Conservation (phyloP, 2,329 filamentous ascomycete species). For the Neofusicoccum sp. region DNA sequence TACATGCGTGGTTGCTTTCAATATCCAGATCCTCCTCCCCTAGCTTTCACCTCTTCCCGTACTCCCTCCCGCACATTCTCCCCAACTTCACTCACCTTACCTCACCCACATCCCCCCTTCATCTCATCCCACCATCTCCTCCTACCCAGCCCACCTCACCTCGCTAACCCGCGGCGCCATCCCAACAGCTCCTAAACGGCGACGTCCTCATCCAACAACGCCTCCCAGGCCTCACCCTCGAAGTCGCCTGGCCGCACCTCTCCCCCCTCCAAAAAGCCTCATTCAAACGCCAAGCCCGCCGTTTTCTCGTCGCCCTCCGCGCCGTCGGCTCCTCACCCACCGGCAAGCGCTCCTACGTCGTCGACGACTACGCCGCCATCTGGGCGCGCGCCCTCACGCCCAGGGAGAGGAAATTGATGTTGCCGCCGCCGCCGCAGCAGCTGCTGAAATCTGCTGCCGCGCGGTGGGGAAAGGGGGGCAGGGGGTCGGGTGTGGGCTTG, state of each 20-base stretch:
- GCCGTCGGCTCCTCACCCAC: neutral
- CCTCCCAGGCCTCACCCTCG: conserved; percentile 41
- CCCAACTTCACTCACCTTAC: neutral
- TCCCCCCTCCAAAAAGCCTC: conserved; percentile 33
- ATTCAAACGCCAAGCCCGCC: conserved; percentile 42
- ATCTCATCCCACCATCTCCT: too few relatives aligned
- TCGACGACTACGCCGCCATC: conserved; percentile 13
- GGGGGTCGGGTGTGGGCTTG: neutral
- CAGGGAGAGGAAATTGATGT: conserved; percentile 7
- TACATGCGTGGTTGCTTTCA: neutral
- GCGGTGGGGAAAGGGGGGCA: neutral
- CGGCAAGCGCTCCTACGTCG: neutral
- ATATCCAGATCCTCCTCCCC: too few relatives aligned
- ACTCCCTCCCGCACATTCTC: too few relatives aligned
- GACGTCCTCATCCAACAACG: conserved; percentile 45
- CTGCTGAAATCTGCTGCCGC: neutral
- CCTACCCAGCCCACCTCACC: too few relatives aligned
- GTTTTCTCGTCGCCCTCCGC: neutral
- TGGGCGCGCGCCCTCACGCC: conserved; percentile 15
- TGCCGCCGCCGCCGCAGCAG: neutral
- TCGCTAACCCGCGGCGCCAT: too few relatives aligned
- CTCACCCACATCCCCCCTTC: neutral
- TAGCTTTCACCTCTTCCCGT: too few relatives aligned
- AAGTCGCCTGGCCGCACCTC: conserved; percentile 43
- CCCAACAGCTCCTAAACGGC: conserved; percentile 27